Base-by-base conservation (phyloP, 768 basidiomycete species). In the Auricularia auricula-judae region DNA sequence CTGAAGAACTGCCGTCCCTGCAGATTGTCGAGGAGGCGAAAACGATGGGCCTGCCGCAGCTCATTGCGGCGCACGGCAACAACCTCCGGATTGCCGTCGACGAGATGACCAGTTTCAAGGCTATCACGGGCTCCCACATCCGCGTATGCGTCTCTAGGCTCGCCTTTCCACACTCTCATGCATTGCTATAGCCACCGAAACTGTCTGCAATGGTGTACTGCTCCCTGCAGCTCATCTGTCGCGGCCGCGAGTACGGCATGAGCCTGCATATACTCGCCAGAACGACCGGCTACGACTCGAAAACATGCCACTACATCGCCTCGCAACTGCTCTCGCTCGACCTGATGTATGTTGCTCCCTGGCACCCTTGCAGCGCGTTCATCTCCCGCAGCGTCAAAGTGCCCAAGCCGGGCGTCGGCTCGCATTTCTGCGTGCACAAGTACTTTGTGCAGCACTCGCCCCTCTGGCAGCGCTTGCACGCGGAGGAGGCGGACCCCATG, bases 291-390 rank as follows among this genome's bases (percentile, higher is more conserved):
- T 93, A 95, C 70, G 92, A 93, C 71, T 90, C 91, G 71, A 94
- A 93, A 74, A 89, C 89, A 1, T 91, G 91, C 67, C 91, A 91
- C 72, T 94, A 95, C 74, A 83, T 93, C 65, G 83, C 92, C 65
- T 84, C 85, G 68, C 86, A 90, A 68, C 77, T 95, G 18, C 79
- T 86, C 2, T 85, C 87, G 62, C 77, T 95, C 63, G 85, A 83
- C 70, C 78, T 90, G 47, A 82, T 93, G 89, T 89, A 79, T 63
- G 86, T 68, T 61, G 36, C 58, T 34, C 39, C 39, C 1, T 56
- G 10, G 18, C 58, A 33, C 62, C 56, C 12, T 47, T 42, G 39
- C 0, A 16, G 39, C 18, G 42, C 59, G 3, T 62, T 33, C 69
- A 66, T 12, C 23, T 54, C 16, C 65, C 68, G n/a, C 70, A 91